Evolutionary conservation across 2,329 filamentous ascomycete genomes (phyloP), one percentile per base, ranked within the genome.

Genomic region (Ceratocystis eucalypticola): DNA sequence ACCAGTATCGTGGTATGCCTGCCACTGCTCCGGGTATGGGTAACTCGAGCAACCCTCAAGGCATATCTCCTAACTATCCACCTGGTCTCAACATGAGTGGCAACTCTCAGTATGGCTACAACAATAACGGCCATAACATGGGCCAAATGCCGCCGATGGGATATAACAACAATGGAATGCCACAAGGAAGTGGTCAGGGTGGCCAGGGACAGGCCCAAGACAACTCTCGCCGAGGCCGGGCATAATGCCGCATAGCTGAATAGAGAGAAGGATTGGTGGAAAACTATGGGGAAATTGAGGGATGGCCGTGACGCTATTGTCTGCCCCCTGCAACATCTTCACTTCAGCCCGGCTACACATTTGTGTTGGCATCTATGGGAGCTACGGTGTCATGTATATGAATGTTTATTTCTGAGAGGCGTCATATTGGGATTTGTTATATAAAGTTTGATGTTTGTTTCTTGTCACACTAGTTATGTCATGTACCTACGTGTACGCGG

Each of bases 1-100:
- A 6, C 74, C 79, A 0, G 74, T 82, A 62, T 83, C 86, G 45
- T 82, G 83, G 70, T 85, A 81, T 71, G 80, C 82, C 67, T 78
- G 80, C 67, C n/a, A 59, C 17, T 15, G 61, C 37, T 62, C 64
- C 61, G 63, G 77, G 75, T 68, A 74, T 82, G 71, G 73, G 77
- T 37, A 37, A 37, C 55, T 83, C 81, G 69, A 79, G 79, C 64
- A 82, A 77, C 71, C 79, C 81, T 80, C 55, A 82, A 80, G 70
- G 76, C 78, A 70, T 72, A 79, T 67, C 73, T 77, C 55, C 77
- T 41, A 53, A 76, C 59, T 65, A 65, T 28, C 77, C 76, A 12
- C 78, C 80, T 6, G 81, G 80, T 15, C 83, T 83, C 69, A 75
- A 76, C 55, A 76, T 81, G 73, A 74, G 74, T 59, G 53, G 7